Evolutionary conservation across 805 yeast species (phyloP).

Genomic region (Spathaspora hagerdaliae): DNA sequence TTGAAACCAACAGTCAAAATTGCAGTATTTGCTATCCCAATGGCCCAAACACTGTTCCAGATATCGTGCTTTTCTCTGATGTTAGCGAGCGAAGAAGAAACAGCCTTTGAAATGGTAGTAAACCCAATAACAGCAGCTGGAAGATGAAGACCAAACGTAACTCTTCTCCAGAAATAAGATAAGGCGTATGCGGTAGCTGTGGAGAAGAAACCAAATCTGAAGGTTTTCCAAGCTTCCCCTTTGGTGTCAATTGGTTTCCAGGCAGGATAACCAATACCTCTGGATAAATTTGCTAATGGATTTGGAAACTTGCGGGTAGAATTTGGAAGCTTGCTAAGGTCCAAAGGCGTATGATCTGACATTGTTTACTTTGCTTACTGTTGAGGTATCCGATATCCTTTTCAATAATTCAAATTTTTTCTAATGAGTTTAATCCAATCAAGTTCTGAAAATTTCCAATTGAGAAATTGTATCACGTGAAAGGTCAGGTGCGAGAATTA

Average conservation of each 20-base stretch:
- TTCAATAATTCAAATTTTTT: no score
- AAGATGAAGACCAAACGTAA: constrained; percentile 38
- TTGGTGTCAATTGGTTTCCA: constrained; percentile 57
- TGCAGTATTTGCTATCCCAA: constrained; percentile 46
- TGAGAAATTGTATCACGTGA: no score
- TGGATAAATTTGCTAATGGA: constrained; percentile 36
- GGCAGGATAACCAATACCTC: constrained; percentile 39
- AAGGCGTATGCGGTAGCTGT: constrained; percentile 46
- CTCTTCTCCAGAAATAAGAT: constrained; percentile 41
- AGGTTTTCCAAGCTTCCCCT: constrained; percentile 44
- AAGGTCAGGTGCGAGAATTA: background rate
- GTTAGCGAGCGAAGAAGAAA: constrained; percentile 41
- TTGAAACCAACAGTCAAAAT: constrained; percentile 42
- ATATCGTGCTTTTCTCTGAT: constrained; percentile 62
- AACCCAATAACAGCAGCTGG: constrained; percentile 41
- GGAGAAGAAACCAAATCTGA: constrained; percentile 45
- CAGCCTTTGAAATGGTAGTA: constrained; percentile 47
- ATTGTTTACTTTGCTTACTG: no score
- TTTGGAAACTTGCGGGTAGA: constrained; percentile 39
- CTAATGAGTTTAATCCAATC: no score
- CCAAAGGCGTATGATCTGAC: background rate
- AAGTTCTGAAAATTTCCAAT: no score
- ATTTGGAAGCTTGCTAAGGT: constrained; percentile 20
- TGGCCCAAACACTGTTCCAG: constrained; percentile 62
- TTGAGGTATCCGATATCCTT: no score